Base-by-base conservation (phyloP, 2,329 filamentous ascomycete species). In the Hirsutella minnesotensis region DNA sequence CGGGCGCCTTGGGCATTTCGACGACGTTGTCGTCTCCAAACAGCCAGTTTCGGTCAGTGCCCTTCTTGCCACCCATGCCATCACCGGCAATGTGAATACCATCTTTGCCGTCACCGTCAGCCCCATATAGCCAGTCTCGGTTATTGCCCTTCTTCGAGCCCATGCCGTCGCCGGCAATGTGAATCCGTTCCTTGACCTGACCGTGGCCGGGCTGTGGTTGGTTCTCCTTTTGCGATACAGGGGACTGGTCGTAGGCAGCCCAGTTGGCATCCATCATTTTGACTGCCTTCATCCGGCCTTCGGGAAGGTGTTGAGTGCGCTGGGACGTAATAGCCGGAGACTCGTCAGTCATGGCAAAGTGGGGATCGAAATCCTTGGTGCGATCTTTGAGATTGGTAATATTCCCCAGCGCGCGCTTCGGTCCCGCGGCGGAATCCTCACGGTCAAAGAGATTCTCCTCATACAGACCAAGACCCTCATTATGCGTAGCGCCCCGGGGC, bases 271-370 rank as follows among this genome's bases (percentile, higher is more conserved):
- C 75, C 78, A 87, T 83, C 70, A 77, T 81, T 62, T 83, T 80
- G 42, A 85, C 75, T 3, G 73, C 80, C 64, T 86, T 86, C 59
- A 76, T 71, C 49, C 76, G 77, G 48, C 79, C 75, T 42, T 77
- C 72, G 41, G 72, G 60, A 18, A 79, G 56, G 18, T 64, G 66
- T 55, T 68, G 60, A 54, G 65, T 56, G 44, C 57, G 53, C 54
- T 59, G 62, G 30, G 62, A 24, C n/a, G 34, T 51, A 42, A 68
- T 60, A 9, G 64, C 65, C 29, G 79, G 77, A 46, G 78, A 77
- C 34, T 78, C 69, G 57, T 94, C 87, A 7, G 72, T 70, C 67
- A 94, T 81, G 41, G 71, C 70, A 68, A 88, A 95, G 53, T 95
- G 86, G 18, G 79, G 63, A 39, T 80, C 79, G 52, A 94, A 89